These are phyloP conservation scores for Periconia sp. DNA, from an alignment of 2,329 filamentous ascomycete genomes.

Conservation along the genomic window DNA sequence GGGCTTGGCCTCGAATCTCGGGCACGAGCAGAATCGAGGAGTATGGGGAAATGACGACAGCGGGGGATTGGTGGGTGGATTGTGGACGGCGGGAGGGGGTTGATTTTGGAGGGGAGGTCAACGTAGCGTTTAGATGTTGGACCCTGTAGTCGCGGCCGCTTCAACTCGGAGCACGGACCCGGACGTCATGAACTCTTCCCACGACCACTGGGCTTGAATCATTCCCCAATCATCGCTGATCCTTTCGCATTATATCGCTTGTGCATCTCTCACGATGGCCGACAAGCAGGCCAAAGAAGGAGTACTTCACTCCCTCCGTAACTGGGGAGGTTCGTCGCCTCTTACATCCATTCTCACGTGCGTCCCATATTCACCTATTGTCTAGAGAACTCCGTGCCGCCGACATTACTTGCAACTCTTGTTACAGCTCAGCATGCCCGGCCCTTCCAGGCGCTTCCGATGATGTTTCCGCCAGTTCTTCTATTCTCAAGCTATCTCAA, in stretches of 20 bases:
- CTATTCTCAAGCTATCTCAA: constrained; percentile 72
- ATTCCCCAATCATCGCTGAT: not conserved
- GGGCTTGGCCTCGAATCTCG: constrained; percentile 1
- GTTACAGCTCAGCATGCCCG: constrained; percentile 70
- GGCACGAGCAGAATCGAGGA: constrained; percentile 11
- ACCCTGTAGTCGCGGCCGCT: constrained; percentile 31
- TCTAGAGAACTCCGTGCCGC: constrained; percentile 68
- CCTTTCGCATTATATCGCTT: not conserved
- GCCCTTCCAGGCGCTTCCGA: constrained; percentile 69
- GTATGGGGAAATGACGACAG: constrained; percentile 11
- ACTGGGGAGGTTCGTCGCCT: constrained; percentile 58
- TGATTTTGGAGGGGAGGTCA: not conserved
- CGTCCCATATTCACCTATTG: constrained; percentile 13
- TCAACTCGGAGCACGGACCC: constrained; percentile 30
- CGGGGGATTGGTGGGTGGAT: constrained; percentile 8
- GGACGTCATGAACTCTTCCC: constrained; percentile 21
- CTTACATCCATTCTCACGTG: constrained; percentile 21
- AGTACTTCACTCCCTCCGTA: constrained; percentile 53
- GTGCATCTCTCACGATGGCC: constrained; percentile 42
- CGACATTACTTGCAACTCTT: constrained; percentile 69
- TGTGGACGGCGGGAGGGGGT: not conserved
- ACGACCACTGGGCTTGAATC: no score
- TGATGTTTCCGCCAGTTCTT: constrained; percentile 70
- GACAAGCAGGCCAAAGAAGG: constrained; percentile 45
- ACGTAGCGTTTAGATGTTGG: constrained; percentile 6